Conservation (phyloP, 148 eudicot genomes). For the Diospyros lotus region DNA sequence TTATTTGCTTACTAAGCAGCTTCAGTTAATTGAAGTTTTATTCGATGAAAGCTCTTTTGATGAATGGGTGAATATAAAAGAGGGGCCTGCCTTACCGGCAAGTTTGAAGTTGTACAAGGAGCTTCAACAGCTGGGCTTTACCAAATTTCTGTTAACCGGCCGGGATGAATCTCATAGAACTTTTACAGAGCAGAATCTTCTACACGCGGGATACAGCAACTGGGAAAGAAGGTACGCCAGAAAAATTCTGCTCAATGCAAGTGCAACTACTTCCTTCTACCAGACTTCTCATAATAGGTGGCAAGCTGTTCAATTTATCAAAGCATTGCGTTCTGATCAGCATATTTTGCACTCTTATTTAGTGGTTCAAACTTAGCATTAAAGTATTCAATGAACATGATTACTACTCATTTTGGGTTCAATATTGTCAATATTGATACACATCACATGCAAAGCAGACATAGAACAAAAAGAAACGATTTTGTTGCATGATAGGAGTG, state of each 20-base stretch:
- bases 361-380: no score
- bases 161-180: conserved; percentile 57
- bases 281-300: no score
- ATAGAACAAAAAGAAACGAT: no score
- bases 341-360: no score
- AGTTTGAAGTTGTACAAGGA: conserved; percentile 72
- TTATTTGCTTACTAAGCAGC: not conserved
- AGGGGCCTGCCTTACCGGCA: conserved; percentile 65
- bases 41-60: conserved; percentile 51
- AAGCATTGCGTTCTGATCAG: no score
- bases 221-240: conserved; percentile 64
- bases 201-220: conserved; percentile 51
- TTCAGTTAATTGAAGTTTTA: not conserved
- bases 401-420: no score
- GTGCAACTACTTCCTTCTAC: no score
- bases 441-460: no score
- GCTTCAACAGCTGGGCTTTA: conserved; percentile 61
- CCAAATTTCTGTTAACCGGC: conserved; percentile 73
- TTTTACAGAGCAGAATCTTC: conserved; percentile 48
- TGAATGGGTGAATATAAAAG: conserved; percentile 51
- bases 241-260: not conserved
- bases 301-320: no score
- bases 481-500: no score
- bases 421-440: no score
- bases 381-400: no score